A percentile compares a stretch with the other conserved stretches of the same genome.
These are phyloP conservation scores for Trametes polyzona DNA, from an alignment of 1,284 basidiomycete genomes.

Conservation along the genomic window DNA sequence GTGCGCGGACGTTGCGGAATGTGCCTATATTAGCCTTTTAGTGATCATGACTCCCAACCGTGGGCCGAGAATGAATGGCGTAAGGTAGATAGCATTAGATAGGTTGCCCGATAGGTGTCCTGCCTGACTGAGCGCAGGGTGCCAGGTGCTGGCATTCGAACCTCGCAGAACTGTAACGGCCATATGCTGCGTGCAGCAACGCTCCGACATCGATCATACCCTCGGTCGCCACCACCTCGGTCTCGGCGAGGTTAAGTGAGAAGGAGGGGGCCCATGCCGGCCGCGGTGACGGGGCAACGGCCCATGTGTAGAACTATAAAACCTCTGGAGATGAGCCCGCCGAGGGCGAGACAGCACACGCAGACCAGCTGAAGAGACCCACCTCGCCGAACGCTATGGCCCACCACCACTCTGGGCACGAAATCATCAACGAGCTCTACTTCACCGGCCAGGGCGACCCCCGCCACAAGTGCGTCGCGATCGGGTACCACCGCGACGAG, in stretches of 20 bases:
- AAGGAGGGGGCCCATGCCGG: constrained; percentile 6
- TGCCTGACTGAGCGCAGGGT: not conserved
- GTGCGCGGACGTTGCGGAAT: constrained; percentile 9
- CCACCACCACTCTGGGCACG: too few relatives aligned
- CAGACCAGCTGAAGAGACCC: not conserved
- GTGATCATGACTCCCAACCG: not conserved
- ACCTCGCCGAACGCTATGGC: not conserved
- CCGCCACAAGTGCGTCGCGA: constrained; percentile 63
- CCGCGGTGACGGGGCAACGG: constrained; percentile 1
- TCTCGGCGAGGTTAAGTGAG: constrained; percentile 17
- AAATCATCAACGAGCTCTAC: constrained; percentile 52
- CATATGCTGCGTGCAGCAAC: constrained; percentile 17
- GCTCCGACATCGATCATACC: constrained; percentile 19
- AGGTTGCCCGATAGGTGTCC: constrained; percentile 9
- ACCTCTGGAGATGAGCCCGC: constrained; percentile 1
- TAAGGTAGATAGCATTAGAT: not conserved
- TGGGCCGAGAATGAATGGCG: not conserved
- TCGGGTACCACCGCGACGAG: constrained; percentile 56
- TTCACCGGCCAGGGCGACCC: constrained; percentile 73
- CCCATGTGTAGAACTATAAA: constrained; percentile 11
- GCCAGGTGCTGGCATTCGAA: not conserved
- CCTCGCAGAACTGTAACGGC: constrained; percentile 5
- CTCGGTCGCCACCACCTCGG: constrained; percentile 3
- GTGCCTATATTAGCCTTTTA: constrained; percentile 24
- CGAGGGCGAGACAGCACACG: not conserved